Conservation (phyloP, 306 rosid genomes). For the Benincasa hispida region DNA sequence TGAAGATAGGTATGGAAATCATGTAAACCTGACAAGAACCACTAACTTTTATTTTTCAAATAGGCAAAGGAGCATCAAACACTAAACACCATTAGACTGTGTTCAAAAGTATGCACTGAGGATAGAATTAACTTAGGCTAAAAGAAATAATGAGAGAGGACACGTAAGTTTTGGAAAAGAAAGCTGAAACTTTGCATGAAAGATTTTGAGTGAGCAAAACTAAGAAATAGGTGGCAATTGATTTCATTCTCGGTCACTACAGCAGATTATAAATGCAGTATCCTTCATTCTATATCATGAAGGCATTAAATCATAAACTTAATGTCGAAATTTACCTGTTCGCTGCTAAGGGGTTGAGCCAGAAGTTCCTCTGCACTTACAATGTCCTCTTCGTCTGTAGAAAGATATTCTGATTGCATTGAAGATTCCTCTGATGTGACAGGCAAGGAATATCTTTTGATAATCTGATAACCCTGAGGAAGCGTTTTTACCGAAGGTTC, state of each 20-base stretch:
- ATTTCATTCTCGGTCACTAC: not conserved
- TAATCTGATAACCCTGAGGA: not conserved
- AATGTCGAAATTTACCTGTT: constrained; percentile 20
- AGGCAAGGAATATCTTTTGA: constrained; percentile 17
- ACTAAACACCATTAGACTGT: not conserved
- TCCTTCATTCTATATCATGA: not conserved
- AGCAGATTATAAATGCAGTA: not conserved
- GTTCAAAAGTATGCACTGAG: not conserved
- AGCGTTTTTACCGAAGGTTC: constrained; percentile 7
- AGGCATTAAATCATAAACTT: not conserved
- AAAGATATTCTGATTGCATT: constrained; percentile 10
- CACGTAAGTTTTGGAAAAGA: not conserved
- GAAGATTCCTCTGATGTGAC: constrained; percentile 23
- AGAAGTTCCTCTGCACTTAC: constrained; percentile 17
- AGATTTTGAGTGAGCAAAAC: not conserved
- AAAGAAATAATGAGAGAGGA: not conserved
- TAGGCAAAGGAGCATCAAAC: not conserved
- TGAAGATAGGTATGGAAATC: not conserved
- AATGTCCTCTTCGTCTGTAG: constrained; percentile 5
- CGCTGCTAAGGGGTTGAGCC: constrained; percentile 25
- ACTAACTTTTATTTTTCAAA: not conserved
- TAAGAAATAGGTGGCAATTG: not conserved
- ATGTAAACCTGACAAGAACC: not conserved
- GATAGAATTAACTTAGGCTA: not conserved
- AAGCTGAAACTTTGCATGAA: not conserved